Evolutionary conservation across 2,329 filamentous ascomycete species (phyloP).

Genomic region (Ophiocordyceps camponoti-rufipedis): DNA sequence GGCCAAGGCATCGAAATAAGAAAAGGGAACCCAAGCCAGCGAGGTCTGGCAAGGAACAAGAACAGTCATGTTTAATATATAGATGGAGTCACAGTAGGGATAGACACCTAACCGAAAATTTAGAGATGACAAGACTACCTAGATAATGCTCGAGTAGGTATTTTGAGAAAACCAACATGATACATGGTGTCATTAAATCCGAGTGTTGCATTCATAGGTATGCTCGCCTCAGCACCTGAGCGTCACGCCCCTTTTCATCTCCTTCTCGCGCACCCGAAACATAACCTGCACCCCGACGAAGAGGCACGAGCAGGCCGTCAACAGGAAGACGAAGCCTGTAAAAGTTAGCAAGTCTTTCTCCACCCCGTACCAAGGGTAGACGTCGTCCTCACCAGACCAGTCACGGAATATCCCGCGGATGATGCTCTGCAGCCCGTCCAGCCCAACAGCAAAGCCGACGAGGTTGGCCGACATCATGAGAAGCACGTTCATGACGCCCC

Average conservation of each 20-base stretch:
- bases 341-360: constrained; percentile 6
- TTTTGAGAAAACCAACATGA: no score
- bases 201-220: no score
- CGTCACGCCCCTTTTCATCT: constrained; percentile 63
- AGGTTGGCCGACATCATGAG: constrained; percentile 96
- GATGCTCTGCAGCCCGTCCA: constrained; percentile 71
- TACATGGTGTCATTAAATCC: no score
- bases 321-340: constrained; percentile 52
- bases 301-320: constrained; percentile 50
- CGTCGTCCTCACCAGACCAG: constrained; percentile 37
- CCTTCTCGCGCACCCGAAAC: constrained; percentile 83
- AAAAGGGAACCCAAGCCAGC: background rate
- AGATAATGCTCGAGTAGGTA: background rate
- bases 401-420: constrained; percentile 58
- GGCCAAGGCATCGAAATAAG: constrained; percentile 6
- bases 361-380: background rate
- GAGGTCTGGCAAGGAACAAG: no score
- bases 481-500: constrained; percentile 66
- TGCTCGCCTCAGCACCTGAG: constrained; percentile 51
- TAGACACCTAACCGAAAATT: no score
- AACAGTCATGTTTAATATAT: background rate
- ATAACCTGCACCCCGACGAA: constrained; percentile 85
- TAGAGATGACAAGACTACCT: no score
- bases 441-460: constrained; percentile 81
- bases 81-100: background rate